Evolutionary conservation across 23 red algal species (phyloP).

Genomic region (Pyropia haitanensis): DNA sequence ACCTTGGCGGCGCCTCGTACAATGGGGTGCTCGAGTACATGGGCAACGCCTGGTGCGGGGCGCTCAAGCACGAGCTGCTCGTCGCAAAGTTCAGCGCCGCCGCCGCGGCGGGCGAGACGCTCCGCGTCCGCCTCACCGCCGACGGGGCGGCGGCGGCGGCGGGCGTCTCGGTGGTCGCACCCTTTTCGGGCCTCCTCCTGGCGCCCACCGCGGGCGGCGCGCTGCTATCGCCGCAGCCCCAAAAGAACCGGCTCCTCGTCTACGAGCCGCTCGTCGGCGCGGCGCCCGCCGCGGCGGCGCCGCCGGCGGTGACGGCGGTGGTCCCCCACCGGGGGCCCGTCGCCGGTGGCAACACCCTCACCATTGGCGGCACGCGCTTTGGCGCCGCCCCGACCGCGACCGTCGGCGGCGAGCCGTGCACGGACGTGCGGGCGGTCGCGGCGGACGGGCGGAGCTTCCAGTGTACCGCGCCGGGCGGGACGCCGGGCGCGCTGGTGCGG

Average conservation of each 20-base stretch:
- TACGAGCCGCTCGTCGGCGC: constrained; percentile 47
- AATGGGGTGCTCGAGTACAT: constrained; percentile 50
- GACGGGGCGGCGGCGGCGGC: constrained; percentile 14
- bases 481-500: neutral
- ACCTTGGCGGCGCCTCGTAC: constrained; percentile 15
- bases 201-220: constrained; percentile 36
- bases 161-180: no score
- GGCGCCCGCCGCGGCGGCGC: no score
- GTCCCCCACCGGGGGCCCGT: constrained; percentile 51
- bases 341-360: constrained; percentile 34
- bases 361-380: constrained; percentile 20
- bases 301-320: constrained; percentile 28
- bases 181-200: constrained; percentile 31
- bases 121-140: constrained; percentile 29
- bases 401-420: constrained; percentile 39
- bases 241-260: constrained; percentile 2
- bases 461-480: constrained; percentile 30
- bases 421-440: constrained; percentile 15
- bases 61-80: constrained; percentile 42
- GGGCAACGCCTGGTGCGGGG: constrained; percentile 33
- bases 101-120: constrained; percentile 21
- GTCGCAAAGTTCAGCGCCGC: constrained; percentile 46
- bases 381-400: constrained; percentile 26
- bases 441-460: constrained; percentile 31
- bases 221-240: constrained; percentile 28